A percentile compares a stretch with the other conserved stretches of the same genome.
phyloP scores from a whole-genome alignment of 495 filamentous ascomycete species.

The Aspergillus sclerotiicarbonarius region DNA sequence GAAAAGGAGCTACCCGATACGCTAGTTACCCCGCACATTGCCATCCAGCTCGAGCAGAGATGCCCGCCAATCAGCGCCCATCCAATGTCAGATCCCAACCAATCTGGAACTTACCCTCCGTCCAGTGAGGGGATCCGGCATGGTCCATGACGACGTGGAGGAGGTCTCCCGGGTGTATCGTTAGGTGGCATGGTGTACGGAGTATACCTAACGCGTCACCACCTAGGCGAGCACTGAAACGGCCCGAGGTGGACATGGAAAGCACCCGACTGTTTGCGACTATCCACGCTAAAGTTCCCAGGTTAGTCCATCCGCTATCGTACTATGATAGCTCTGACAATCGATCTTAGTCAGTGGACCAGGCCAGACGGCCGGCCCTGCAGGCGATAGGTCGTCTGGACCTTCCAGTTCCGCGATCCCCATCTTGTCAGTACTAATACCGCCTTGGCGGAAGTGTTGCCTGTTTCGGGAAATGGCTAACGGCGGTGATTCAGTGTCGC shows the following conservation, averaged over 20 bases:
- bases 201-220: not conserved
- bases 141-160: not conserved
- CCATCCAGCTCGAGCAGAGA: not conserved
- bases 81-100: conserved; percentile 5
- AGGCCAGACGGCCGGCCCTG: conserved; percentile 9
- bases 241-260: not conserved
- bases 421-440: not conserved
- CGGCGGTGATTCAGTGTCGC: not conserved
- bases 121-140: not conserved
- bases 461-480: not conserved
- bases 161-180: not conserved
- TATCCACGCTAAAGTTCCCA: not conserved
- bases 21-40: conserved; percentile 8
- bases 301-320: not conserved
- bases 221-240: not conserved
- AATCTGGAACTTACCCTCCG: not conserved
- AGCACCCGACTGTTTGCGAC: not conserved
- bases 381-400: conserved; percentile 1
- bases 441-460: not conserved
- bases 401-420: not conserved
- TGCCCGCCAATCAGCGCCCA: conserved; percentile 3
- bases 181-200: not conserved
- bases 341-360: conserved; percentile 17
- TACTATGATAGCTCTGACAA: no score
- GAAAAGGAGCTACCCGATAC: not conserved